phyloP scores from a whole-genome alignment of 106 monocot species.

The Dendrobium catenatum region DNA sequence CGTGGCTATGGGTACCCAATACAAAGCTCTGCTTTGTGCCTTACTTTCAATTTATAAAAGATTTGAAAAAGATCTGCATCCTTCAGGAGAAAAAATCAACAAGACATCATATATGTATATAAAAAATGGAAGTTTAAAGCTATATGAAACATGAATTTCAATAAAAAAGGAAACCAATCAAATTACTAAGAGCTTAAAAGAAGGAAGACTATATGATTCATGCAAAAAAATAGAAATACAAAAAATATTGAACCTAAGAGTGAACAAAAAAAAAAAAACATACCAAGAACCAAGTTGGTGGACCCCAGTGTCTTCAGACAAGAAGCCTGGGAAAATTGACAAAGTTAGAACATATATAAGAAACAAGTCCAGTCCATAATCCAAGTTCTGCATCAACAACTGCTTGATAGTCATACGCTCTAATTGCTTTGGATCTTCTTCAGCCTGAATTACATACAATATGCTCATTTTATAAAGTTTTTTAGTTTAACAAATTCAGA shows the following conservation, averaged over 20 bases:
- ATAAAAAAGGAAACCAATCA: not conserved
- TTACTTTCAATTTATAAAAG: too few species aligned
- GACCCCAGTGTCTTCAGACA: constrained; percentile 51
- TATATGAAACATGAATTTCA: not conserved
- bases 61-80: too few species aligned
- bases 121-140: not conserved
- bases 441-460: constrained; percentile 7
- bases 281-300: constrained; percentile 57
- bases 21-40: too few species aligned
- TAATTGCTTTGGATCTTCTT: constrained; percentile 29
- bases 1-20: too few species aligned
- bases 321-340: constrained; percentile 61
- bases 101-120: too few species aligned
- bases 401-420: constrained; percentile 41
- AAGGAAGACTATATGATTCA: not conserved
- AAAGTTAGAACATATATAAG: constrained; percentile 52
- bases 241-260: not conserved
- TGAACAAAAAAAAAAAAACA: not conserved
- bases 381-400: constrained; percentile 35
- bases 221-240: not conserved
- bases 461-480: constrained; percentile 25
- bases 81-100: too few species aligned
- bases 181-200: constrained; percentile 1
- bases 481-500: not conserved
- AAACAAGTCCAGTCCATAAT: constrained; percentile 38